Conservation (phyloP, 768 basidiomycete species). For the Holtermanniella nyarrowii region DNA sequence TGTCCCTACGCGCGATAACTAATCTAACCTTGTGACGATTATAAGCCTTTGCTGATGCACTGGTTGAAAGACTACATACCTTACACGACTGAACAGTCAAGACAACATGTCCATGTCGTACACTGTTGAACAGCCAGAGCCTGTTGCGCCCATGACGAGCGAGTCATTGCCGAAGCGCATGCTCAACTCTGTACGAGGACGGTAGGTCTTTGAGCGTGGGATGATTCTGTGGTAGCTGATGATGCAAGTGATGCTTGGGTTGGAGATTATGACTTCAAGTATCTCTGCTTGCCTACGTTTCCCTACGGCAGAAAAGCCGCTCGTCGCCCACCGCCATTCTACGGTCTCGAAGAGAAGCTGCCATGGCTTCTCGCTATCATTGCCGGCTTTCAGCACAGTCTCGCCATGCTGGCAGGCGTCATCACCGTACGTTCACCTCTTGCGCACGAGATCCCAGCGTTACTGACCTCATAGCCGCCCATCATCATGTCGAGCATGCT, state of each 20-base stretch:
- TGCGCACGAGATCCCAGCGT: background rate
- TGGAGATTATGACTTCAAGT: slow-evolving; percentile 69
- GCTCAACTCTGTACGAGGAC: background rate
- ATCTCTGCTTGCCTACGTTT: slow-evolving; percentile 59
- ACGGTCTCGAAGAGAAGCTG: slow-evolving; percentile 59
- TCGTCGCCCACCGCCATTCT: slow-evolving; percentile 56
- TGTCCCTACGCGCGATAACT: no score
- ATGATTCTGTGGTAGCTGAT: background rate
- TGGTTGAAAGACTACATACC: no score
- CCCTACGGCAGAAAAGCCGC: slow-evolving; percentile 48
- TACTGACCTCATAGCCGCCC: slow-evolving; percentile 46
- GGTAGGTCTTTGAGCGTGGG: background rate
- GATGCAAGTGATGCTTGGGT: slow-evolving; percentile 47
- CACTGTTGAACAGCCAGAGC: background rate
- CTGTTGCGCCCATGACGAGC: background rate
- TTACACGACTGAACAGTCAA: background rate
- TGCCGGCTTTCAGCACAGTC: slow-evolving; percentile 56
- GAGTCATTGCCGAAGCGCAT: background rate
- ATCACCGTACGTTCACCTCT: slow-evolving; percentile 46
- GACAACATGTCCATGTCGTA: no score
- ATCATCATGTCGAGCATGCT: slow-evolving; percentile 64
- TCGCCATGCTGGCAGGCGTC: slow-evolving; percentile 72
- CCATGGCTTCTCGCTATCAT: slow-evolving; percentile 64
- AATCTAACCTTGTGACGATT: no score
- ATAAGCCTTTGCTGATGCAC: no score